These are phyloP conservation scores for Puccinia horiana DNA, from an alignment of 1,284 basidiomycete species.

Conservation along the genomic window DNA sequence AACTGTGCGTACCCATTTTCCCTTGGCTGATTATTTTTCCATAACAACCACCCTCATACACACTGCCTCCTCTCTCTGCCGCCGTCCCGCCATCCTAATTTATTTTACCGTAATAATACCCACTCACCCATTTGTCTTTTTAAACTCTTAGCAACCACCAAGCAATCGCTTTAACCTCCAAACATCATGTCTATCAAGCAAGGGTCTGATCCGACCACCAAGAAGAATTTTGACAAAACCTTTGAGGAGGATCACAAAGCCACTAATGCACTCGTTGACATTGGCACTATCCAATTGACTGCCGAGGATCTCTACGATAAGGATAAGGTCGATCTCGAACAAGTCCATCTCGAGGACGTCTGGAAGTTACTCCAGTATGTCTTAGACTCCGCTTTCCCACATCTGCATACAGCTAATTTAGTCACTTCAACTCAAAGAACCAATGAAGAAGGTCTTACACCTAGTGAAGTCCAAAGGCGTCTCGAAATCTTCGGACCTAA, in stretches of 20 bases:
- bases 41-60: not conserved
- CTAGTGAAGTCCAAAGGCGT: conserved; percentile 77
- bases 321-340: conserved; percentile 98
- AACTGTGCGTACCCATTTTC: not conserved
- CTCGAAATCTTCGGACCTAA: conserved; percentile 94
- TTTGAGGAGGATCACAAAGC: conserved; percentile 51
- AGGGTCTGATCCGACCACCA: conserved; percentile 9
- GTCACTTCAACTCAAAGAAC: conserved; percentile 51
- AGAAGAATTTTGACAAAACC: conserved; percentile 47
- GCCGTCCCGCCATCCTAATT: not conserved
- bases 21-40: not conserved
- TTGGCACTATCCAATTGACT: conserved; percentile 73
- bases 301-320: conserved; percentile 95
- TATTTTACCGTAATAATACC: not conserved
- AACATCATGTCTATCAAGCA: not conserved
- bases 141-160: not conserved
- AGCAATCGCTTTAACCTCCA: not conserved
- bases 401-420: not conserved
- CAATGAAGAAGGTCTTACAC: conserved; percentile 72
- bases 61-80: not conserved
- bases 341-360: conserved; percentile 92
- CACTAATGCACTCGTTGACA: conserved; percentile 59
- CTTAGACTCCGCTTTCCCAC: not conserved
- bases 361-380: conserved; percentile 89
- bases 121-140: not conserved